Evolutionary conservation across 2,329 filamentous ascomycete genomes (phyloP).

Genomic region (Juglanconis oblonga): DNA sequence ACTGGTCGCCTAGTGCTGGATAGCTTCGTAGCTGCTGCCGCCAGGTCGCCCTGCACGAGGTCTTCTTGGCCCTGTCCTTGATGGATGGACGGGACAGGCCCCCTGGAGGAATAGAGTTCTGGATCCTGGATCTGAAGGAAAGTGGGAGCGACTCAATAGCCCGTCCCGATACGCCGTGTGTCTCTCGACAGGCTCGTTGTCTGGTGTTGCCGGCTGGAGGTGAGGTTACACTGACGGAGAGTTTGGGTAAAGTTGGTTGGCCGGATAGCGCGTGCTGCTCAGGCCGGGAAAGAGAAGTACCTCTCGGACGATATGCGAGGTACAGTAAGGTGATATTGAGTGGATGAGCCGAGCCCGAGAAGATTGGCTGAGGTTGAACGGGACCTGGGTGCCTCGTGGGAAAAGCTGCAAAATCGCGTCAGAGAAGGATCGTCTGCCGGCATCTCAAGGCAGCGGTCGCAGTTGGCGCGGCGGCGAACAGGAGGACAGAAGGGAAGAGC

Average conservation of each 20-base stretch:
- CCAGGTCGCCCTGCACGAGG: slow-evolving; percentile 30
- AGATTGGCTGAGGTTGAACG: slow-evolving; percentile 26
- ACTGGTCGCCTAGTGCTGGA: slow-evolving; percentile 26
- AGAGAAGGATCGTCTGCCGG: slow-evolving; percentile 28
- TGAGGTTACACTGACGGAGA: slow-evolving; percentile 18
- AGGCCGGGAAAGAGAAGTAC: slow-evolving; percentile 5
- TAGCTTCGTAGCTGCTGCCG: slow-evolving; percentile 20
- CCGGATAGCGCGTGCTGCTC: slow-evolving; percentile 5
- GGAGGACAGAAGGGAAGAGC: not conserved
- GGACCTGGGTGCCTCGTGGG: slow-evolving; percentile 24
- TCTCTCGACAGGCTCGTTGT: slow-evolving; percentile 14
- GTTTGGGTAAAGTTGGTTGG: slow-evolving; percentile 12
- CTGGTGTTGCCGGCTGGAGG: slow-evolving; percentile 11
- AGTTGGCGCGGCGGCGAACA: slow-evolving; percentile 13
- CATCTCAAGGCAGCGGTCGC: slow-evolving; percentile 4
- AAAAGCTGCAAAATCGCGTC: slow-evolving; percentile 36
- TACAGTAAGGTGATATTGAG: slow-evolving; percentile 1
- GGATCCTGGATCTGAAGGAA: not conserved
- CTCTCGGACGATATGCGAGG: slow-evolving; percentile 5
- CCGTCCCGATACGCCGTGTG: slow-evolving; percentile 13
- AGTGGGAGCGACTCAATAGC: slow-evolving; percentile 12
- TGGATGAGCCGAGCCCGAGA: slow-evolving; percentile 17
- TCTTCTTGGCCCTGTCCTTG: slow-evolving; percentile 16
- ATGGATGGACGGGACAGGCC: slow-evolving; percentile 9
- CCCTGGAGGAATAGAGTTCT: slow-evolving; percentile 9